Evolutionary conservation across 495 filamentous ascomycete genomes (phyloP).

Genomic region (Aspergillus ellipticus): DNA sequence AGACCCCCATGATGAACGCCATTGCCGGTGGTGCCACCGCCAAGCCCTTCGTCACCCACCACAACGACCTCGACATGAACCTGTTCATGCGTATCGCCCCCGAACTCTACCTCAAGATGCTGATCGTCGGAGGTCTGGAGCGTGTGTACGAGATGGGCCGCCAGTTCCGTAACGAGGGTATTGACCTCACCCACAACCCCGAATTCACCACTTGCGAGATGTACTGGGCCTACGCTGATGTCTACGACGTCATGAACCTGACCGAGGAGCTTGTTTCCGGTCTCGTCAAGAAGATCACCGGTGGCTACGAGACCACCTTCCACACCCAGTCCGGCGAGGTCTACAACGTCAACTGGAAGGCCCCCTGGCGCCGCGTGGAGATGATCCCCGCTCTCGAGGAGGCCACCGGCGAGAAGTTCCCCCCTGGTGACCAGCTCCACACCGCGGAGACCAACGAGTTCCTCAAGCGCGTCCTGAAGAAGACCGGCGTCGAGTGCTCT

Average conservation of each 20-base stretch:
- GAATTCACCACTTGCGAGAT: slow-evolving; percentile 98
- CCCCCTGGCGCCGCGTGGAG: slow-evolving; percentile 87
- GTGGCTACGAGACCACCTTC: slow-evolving; percentile 78
- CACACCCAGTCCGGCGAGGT: slow-evolving; percentile 76
- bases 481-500: slow-evolving; percentile 85
- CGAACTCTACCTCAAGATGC: slow-evolving; percentile 92
- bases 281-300: slow-evolving; percentile 88
- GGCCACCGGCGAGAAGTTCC: slow-evolving; percentile 89
- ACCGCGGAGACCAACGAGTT: slow-evolving; percentile 83
- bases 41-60: slow-evolving; percentile 90
- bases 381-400: slow-evolving; percentile 96
- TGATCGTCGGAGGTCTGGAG: slow-evolving; percentile 90
- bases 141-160: slow-evolving; percentile 90
- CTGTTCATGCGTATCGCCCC: slow-evolving; percentile 94
- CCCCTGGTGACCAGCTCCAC: slow-evolving; percentile 82
- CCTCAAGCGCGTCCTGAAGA: slow-evolving; percentile 77
- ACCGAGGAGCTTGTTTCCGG: slow-evolving; percentile 92
- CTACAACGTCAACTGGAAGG: slow-evolving; percentile 91
- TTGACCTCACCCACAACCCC: slow-evolving; percentile 96
- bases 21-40: slow-evolving; percentile 95
- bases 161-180: slow-evolving; percentile 91
- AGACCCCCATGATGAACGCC: slow-evolving; percentile 96
- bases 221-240: slow-evolving; percentile 92
- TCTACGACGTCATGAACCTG: slow-evolving; percentile 86
- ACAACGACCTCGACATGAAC: slow-evolving; percentile 90